Evolutionary conservation across 495 filamentous ascomycete species (phyloP).

Genomic region (Hypoxylon rickii): DNA sequence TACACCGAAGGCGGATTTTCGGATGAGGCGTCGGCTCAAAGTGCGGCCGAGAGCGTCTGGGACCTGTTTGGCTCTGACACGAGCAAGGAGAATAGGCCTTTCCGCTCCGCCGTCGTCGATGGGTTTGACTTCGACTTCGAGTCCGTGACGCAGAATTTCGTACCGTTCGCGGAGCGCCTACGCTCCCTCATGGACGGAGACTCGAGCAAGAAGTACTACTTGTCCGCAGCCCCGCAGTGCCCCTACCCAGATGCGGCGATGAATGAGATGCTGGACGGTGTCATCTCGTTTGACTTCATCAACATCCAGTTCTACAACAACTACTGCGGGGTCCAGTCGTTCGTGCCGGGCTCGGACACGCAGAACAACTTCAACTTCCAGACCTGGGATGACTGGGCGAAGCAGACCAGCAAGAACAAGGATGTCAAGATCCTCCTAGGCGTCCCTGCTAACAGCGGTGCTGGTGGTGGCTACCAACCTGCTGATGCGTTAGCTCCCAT

Average conservation of each 20-base stretch:
- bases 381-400: constrained; percentile 74
- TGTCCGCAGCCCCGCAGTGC: constrained; percentile 72
- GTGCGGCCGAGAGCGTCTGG: constrained; percentile 67
- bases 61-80: constrained; percentile 64
- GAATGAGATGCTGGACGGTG: constrained; percentile 58
- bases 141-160: constrained; percentile 52
- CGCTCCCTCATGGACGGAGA: constrained; percentile 57
- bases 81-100: constrained; percentile 58
- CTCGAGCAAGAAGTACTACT: constrained; percentile 56
- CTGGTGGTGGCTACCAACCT: constrained; percentile 62
- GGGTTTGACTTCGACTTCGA: constrained; percentile 78
- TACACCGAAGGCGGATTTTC: constrained; percentile 67
- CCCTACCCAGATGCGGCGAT: constrained; percentile 65
- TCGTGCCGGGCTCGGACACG: constrained; percentile 44
- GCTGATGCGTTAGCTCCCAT: constrained; percentile 51
- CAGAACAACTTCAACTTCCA: constrained; percentile 70
- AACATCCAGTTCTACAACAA: constrained; percentile 74
- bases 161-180: constrained; percentile 59
- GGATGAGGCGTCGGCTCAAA: constrained; percentile 53
- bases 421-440: constrained; percentile 70
- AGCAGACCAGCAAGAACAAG: constrained; percentile 61
- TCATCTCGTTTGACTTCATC: constrained; percentile 64
- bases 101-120: constrained; percentile 66
- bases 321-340: constrained; percentile 65
- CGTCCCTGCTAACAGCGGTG: constrained; percentile 64